Percentiles rank a stretch among this genome's conserved stretches.
These are phyloP conservation scores for Zymoseptoria crescenta DNA, from an alignment of 2,329 filamentous ascomycete species.

Conservation along the genomic window DNA sequence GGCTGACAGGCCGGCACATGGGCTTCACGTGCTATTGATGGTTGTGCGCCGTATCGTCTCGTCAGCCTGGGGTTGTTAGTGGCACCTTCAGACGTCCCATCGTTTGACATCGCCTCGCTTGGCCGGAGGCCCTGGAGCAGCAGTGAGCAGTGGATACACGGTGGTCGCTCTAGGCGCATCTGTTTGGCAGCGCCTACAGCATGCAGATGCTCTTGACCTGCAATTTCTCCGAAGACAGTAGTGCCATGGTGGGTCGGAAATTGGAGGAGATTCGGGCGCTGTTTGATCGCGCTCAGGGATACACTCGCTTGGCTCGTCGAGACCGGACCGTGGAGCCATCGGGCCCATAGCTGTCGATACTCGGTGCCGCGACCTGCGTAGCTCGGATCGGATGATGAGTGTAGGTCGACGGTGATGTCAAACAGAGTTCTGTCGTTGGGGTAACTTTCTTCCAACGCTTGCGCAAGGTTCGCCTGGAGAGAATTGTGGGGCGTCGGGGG, in stretches of 20 bases:
- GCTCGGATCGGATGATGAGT: neutral
- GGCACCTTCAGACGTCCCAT: slow-evolving; percentile 17
- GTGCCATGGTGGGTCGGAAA: slow-evolving; percentile 7
- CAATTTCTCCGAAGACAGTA: slow-evolving; percentile 13
- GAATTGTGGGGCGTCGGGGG: neutral
- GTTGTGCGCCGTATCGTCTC: slow-evolving; percentile 2
- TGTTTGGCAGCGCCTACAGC: slow-evolving; percentile 1
- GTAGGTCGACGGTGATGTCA: neutral
- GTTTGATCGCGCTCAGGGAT: slow-evolving; percentile 18
- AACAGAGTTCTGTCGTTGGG: neutral
- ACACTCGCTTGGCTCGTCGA: slow-evolving; percentile 11
- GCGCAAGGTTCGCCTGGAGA: too few relatives aligned
- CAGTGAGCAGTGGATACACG: neutral
- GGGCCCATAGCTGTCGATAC: neutral
- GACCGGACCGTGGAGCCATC: neutral
- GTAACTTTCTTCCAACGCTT: neutral
- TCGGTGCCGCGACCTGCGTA: neutral
- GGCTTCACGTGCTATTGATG: slow-evolving; percentile 10
- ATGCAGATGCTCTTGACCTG: slow-evolving; percentile 5
- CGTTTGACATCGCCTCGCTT: slow-evolving; percentile 18
- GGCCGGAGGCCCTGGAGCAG: neutral
- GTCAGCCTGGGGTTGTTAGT: slow-evolving; percentile 9
- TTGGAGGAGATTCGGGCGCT: slow-evolving; percentile 13
- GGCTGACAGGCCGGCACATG: slow-evolving; percentile 12
- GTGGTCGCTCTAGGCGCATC: neutral